Conservation (phyloP, 768 basidiomycete genomes). For the Tulasnella sp. region DNA sequence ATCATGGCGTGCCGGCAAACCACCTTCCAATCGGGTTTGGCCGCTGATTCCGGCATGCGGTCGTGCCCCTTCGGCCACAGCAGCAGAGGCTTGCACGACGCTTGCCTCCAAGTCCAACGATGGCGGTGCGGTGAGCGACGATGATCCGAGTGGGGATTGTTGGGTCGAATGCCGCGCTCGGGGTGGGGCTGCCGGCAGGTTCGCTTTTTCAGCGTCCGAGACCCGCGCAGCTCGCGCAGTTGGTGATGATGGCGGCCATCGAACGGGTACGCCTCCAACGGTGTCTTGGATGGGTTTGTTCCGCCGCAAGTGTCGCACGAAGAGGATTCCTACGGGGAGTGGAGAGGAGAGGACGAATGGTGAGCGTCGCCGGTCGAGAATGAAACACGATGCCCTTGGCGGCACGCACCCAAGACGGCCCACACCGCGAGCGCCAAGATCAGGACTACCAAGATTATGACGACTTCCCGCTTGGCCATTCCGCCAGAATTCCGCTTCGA, state of each 20-base stretch:
- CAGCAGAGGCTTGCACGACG: not conserved
- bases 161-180: not conserved
- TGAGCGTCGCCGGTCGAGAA: not conserved
- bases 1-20: not conserved
- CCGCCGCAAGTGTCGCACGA: slow-evolving; percentile 20
- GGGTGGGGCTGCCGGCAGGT: not conserved
- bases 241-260: not conserved
- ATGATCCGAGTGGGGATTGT: not conserved
- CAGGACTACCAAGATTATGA: slow-evolving; percentile 13
- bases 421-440: slow-evolving; percentile 16
- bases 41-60: not conserved
- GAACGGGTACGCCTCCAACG: slow-evolving; percentile 17
- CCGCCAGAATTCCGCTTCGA: not conserved
- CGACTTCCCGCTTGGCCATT: not conserved
- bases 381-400: not conserved
- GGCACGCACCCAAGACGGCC: slow-evolving; percentile 15
- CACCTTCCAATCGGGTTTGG: not conserved
- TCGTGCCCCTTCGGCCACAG: not conserved
- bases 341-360: not conserved
- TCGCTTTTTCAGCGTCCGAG: not conserved
- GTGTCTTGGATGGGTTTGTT: slow-evolving; percentile 19
- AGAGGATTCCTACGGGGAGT: not conserved
- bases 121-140: not conserved
- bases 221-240: not conserved
- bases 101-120: not conserved